These are phyloP conservation scores for Ascochyta rabiei DNA, from an alignment of 2,329 filamentous ascomycete genomes.

Conservation along the genomic window DNA sequence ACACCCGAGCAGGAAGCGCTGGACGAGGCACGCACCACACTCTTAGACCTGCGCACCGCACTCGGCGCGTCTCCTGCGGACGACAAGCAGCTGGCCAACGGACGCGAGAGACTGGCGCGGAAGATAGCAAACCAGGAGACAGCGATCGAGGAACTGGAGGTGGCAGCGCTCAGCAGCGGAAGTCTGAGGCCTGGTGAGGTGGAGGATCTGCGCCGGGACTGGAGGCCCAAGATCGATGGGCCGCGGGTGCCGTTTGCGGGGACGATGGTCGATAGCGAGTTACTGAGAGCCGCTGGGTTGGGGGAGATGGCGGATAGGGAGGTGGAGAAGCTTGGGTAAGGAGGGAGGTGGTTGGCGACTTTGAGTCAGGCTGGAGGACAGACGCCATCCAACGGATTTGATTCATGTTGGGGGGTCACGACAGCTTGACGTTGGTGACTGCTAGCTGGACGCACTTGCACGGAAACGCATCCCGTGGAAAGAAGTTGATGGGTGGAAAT, in stretches of 20 bases:
- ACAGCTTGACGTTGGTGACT: not conserved
- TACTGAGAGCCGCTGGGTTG: constrained; percentile 39
- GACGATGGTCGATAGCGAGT: constrained; percentile 36
- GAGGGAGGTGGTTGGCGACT: not conserved
- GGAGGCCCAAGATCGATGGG: constrained; percentile 26
- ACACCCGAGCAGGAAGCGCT: constrained; percentile 30
- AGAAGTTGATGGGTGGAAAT: not conserved
- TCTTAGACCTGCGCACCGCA: constrained; percentile 25
- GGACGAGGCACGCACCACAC: constrained; percentile 12
- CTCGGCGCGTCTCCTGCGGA: constrained; percentile 26
- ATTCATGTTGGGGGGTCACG: too few relatives aligned
- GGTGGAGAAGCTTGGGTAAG: constrained; percentile 19
- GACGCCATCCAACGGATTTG: too few relatives aligned
- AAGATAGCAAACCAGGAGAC: constrained; percentile 26
- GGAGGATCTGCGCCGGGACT: constrained; percentile 24
- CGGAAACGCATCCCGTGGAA: not conserved
- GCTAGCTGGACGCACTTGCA: not conserved
- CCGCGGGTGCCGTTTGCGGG: constrained; percentile 38
- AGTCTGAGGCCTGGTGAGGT: constrained; percentile 23
- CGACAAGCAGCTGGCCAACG: constrained; percentile 19
- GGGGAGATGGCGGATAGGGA: constrained; percentile 27
- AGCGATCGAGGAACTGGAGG: constrained; percentile 23
- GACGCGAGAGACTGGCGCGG: constrained; percentile 26
- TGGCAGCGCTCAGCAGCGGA: constrained; percentile 23
- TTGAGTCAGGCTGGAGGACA: not conserved